phyloP scores from a whole-genome alignment of 352 stramenopile genomes.

The Phytopythium oedochilum region DNA sequence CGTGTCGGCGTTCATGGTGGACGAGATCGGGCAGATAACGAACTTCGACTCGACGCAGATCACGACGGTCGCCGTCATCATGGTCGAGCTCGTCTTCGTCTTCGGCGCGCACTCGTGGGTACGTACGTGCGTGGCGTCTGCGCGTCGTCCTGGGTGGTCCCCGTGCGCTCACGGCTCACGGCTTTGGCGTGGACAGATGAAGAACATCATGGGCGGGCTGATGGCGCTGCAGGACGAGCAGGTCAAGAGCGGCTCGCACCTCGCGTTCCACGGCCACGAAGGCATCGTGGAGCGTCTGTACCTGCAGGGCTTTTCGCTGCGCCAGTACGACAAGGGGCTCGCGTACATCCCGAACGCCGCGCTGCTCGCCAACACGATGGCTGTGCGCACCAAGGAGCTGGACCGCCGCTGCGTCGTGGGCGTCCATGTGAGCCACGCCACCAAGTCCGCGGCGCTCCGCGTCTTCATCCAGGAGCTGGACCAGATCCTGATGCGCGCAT shows the following conservation, averaged over 20 bases:
- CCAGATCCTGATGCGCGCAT: conserved; percentile 35
- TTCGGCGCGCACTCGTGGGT: conserved; percentile 82
- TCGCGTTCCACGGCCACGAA: conserved; percentile 71
- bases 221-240: conserved; percentile 80
- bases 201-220: conserved; percentile 82
- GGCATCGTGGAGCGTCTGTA: conserved; percentile 81
- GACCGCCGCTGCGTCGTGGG: conserved; percentile 48
- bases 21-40: conserved; percentile 72
- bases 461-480: conserved; percentile 77
- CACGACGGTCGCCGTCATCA: conserved; percentile 70
- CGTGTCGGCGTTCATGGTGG: conserved; percentile 83
- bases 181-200: conserved; percentile 37
- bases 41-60: conserved; percentile 80
- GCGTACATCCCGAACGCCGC: conserved; percentile 80
- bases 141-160: neutral
- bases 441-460: conserved; percentile 36
- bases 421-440: conserved; percentile 58
- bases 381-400: conserved; percentile 62
- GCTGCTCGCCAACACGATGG: conserved; percentile 67
- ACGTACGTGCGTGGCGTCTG: conserved; percentile 4
- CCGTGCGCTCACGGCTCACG: too few species aligned
- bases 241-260: conserved; percentile 71
- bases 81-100: conserved; percentile 75
- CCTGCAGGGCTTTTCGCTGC: conserved; percentile 74
- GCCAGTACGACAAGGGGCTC: conserved; percentile 78